Percentiles rank a stretch among this genome's conserved stretches.
These are phyloP conservation scores for Apiospora phragmitis DNA, from an alignment of 2,329 filamentous ascomycete species.

Conservation along the genomic window DNA sequence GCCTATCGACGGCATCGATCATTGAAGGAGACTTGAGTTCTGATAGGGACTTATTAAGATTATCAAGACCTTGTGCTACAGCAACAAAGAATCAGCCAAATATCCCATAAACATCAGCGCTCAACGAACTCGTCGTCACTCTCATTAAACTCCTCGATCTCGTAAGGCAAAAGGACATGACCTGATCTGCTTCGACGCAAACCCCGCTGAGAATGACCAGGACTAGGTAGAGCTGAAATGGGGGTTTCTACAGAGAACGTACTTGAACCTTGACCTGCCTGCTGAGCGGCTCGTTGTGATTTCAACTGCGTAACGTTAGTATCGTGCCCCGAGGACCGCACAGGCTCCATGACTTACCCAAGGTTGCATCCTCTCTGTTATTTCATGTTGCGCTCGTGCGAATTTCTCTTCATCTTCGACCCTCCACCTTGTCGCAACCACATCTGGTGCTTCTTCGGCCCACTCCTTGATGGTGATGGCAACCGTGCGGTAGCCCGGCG, in stretches of 20 bases:
- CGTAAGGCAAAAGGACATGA: conserved; percentile 29
- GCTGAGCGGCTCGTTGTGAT: conserved; percentile 26
- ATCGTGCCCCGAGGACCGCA: not conserved
- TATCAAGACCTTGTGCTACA: conserved; percentile 34
- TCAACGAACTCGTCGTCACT: conserved; percentile 12
- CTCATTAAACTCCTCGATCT: conserved; percentile 31
- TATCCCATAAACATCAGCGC: conserved; percentile 21
- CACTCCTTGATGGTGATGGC: conserved; percentile 51
- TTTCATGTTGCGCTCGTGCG: conserved; percentile 43
- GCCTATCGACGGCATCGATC: conserved; percentile 28
- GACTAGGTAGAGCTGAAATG: not conserved
- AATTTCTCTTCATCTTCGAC: conserved; percentile 57
- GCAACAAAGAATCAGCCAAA: conserved; percentile 32
- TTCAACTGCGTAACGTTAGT: conserved; percentile 27
- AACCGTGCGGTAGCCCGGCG: conserved; percentile 64
- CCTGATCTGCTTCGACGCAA: conserved; percentile 26
- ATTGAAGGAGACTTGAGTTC: conserved; percentile 25
- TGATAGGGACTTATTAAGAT: conserved; percentile 31
- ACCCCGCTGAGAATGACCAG: conserved; percentile 5
- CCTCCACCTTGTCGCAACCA: conserved; percentile 59
- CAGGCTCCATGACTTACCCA: conserved; percentile 31
- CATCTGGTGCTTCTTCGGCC: conserved; percentile 52
- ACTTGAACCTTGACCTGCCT: conserved; percentile 28
- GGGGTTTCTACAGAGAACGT: conserved; percentile 29
- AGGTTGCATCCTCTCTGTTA: conserved; percentile 45